phyloP scores from a whole-genome alignment of 352 stramenopile genomes.

The Phytopythium cucurbitacearum region DNA sequence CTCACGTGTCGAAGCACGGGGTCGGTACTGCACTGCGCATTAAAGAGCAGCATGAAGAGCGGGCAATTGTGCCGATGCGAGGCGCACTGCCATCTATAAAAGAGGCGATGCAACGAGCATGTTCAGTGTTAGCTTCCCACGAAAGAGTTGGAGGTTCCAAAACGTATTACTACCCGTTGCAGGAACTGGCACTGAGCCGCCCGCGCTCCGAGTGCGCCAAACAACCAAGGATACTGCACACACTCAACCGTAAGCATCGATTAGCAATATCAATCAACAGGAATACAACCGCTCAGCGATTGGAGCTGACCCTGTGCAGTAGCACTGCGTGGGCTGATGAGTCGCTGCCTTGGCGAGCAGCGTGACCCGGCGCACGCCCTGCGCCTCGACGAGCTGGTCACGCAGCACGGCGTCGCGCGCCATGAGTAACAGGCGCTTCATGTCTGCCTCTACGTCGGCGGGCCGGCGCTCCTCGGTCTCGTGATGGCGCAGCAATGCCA shows the following conservation, averaged over 20 bases:
- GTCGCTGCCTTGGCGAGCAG: constrained; percentile 23
- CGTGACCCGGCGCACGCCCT: constrained; percentile 46
- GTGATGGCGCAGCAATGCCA: constrained; percentile 47
- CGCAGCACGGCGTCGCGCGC: constrained; percentile 39
- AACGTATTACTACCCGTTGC: constrained; percentile 27
- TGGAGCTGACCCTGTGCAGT: constrained; percentile 25
- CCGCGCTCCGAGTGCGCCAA: constrained; percentile 47
- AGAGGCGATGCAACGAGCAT: not conserved
- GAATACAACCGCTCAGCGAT: constrained; percentile 3
- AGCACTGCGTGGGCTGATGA: constrained; percentile 17
- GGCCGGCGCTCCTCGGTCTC: constrained; percentile 28
- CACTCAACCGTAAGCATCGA: not conserved
- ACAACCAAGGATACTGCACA: constrained; percentile 55
- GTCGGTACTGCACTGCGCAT: constrained; percentile 22
- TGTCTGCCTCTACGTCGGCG: constrained; percentile 42
- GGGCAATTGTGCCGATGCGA: constrained; percentile 70
- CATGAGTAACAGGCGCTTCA: constrained; percentile 50
- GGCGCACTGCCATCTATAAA: constrained; percentile 53
- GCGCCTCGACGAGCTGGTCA: constrained; percentile 53
- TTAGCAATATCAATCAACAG: not conserved
- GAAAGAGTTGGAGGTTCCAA: not conserved
- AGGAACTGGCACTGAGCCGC: constrained; percentile 56
- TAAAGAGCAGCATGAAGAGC: constrained; percentile 43
- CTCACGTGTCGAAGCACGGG: constrained; percentile 34
- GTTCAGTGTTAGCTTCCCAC: not conserved